These are phyloP conservation scores for Pseudocercospora fuligena DNA, from an alignment of 2,329 filamentous ascomycete genomes.

Conservation along the genomic window DNA sequence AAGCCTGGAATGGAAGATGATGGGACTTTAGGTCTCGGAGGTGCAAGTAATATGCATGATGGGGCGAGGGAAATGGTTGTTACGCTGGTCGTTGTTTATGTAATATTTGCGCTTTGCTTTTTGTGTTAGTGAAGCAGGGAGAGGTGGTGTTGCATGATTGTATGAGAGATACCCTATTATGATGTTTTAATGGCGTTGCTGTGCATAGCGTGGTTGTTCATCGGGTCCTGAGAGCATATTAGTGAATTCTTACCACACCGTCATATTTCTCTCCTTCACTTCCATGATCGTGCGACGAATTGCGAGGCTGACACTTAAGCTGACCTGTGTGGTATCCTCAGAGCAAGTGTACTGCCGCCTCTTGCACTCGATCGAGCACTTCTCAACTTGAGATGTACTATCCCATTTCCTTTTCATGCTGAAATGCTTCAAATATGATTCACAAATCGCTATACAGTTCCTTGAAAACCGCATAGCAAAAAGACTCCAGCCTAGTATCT, in stretches of 20 bases:
- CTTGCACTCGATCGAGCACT: neutral
- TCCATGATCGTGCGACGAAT: no score
- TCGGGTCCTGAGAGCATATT: neutral
- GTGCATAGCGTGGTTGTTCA: neutral
- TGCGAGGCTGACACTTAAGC: no score
- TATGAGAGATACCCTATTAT: constrained; percentile 6
- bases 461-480: neutral
- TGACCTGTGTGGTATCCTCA: no score
- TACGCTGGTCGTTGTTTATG: constrained; percentile 16
- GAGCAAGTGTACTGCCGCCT: no score
- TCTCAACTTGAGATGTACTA: neutral
- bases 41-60: neutral
- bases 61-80: constrained; percentile 10
- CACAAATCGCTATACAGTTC: neutral
- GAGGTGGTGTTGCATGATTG: neutral
- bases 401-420: neutral
- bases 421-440: constrained; percentile 5
- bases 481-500: neutral
- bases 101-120: constrained; percentile 13
- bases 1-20: constrained; percentile 33
- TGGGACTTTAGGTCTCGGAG: constrained; percentile 31
- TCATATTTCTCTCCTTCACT: no score
- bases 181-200: neutral
- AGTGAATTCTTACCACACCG: no score
- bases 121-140: neutral